phyloP scores from a whole-genome alignment of 495 filamentous ascomycete species.

The Xylaria palmicola region DNA sequence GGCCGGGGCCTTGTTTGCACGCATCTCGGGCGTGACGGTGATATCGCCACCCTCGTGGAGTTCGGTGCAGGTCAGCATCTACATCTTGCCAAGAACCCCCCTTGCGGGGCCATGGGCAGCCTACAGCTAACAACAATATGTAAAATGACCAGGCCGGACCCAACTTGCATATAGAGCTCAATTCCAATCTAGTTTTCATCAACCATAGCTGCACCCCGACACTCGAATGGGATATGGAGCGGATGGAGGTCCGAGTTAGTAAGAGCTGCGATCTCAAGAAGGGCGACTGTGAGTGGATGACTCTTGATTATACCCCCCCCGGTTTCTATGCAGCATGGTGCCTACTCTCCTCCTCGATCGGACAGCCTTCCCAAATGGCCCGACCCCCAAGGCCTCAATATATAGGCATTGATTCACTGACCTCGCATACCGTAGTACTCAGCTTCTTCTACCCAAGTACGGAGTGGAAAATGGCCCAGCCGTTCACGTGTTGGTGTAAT shows the following conservation, averaged over 20 bases:
- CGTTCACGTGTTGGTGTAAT: slow-evolving; percentile 5
- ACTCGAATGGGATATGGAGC: slow-evolving; percentile 7
- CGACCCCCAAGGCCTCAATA: background rate
- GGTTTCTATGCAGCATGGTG: too few relatives aligned
- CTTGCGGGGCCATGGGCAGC: too few relatives aligned
- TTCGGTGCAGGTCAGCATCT: slow-evolving; percentile 9
- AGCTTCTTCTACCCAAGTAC: slow-evolving; percentile 15
- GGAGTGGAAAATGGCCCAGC: slow-evolving; percentile 1
- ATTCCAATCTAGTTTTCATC: slow-evolving; percentile 4
- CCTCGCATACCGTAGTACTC: background rate
- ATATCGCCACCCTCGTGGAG: background rate
- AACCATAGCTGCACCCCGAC: slow-evolving; percentile 7
- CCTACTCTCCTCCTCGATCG: background rate
- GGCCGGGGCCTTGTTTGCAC: slow-evolving; percentile 7
- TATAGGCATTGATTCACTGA: background rate
- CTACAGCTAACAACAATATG: background rate
- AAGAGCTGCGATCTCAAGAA: background rate
- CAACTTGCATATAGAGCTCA: slow-evolving; percentile 7
- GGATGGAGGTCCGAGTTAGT: slow-evolving; percentile 6
- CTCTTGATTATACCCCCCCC: background rate
- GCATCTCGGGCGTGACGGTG: background rate
- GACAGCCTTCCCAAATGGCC: background rate
- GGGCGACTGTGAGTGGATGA: slow-evolving; percentile 8
- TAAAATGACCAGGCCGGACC: background rate
- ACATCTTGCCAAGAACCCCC: background rate